Evolutionary conservation across 495 filamentous ascomycete species (phyloP), one percentile per base, ranked within the genome.

Genomic region (Penicillium verhagenii): DNA sequence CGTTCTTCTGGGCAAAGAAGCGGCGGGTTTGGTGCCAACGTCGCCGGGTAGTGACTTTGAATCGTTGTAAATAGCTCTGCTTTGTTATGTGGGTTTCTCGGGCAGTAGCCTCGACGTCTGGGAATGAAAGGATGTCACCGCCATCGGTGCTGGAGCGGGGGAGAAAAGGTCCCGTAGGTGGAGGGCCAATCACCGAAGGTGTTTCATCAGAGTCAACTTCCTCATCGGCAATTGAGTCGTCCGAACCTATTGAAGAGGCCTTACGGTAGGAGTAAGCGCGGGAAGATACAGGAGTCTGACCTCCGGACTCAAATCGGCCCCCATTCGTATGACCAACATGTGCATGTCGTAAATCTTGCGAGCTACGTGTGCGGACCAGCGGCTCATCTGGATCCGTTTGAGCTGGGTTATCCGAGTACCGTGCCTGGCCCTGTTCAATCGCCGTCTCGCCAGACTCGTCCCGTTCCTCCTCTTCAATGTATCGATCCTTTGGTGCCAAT

Each of bases 401-500:
- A 1, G 76, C 71, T 4, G 77, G 78, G 29, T 86, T 80, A 56
- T 89, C 87, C 52, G 72, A 77, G 69, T 91, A 92, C 59, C 81
- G 70, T 23, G 71, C 72, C 51, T 76, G 79, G 21, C 89, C 89
- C 56, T 86, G 82, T 66, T 91, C 87, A 14, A 86, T 72, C 4
- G 58, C 59, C 7, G 74, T 68, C 13, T 71, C 19, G 35, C 80
- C 77, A 2, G 24, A 54, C 18, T 79, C 67, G 13, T 73, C 76
- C 40, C 83, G 79, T 35, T 86, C 83, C 18, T 77, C 78, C 56
- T 89, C 87, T 53, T 87, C 86, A n/a, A 73, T 44, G 43, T 70
- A 79, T 18, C 67, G 71, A 23, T 84, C 81, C 53, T 86, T 84
- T 3, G 91, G 90, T 14, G 91, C 92, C 7, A 98, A 78, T 14